phyloP scores from a whole-genome alignment of 2,329 filamentous ascomycete species.

The Nothophaeocryptopus gaeumannii region DNA sequence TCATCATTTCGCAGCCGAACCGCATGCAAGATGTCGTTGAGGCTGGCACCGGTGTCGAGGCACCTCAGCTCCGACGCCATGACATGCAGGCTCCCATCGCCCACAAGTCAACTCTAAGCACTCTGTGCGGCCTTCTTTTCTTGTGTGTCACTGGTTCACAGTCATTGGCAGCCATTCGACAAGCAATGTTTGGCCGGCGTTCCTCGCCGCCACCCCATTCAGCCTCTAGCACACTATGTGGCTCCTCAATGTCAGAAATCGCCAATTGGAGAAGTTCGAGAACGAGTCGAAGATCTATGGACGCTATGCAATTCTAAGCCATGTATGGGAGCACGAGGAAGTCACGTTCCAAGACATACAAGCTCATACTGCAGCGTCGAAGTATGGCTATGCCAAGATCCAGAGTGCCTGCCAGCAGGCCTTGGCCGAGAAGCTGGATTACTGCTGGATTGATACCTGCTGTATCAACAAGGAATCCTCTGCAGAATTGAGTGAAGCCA shows the following conservation, averaged over 20 bases:
- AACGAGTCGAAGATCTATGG: constrained; percentile 21
- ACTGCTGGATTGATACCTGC: constrained; percentile 42
- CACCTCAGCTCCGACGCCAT: too few relatives aligned
- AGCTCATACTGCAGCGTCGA: constrained; percentile 8
- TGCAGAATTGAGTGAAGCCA: constrained; percentile 38
- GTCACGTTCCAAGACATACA: constrained; percentile 25
- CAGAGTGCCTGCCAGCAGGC: constrained; percentile 21
- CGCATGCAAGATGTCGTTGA: too few relatives aligned
- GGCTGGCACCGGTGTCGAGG: too few relatives aligned
- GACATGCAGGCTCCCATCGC: too few relatives aligned
- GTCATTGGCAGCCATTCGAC: too few relatives aligned
- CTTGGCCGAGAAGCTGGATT: constrained; percentile 28
- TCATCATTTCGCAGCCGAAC: too few relatives aligned
- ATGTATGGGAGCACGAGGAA: constrained; percentile 27
- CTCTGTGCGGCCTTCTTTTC: too few relatives aligned
- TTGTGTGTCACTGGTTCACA: too few relatives aligned
- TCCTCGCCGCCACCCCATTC: neutral
- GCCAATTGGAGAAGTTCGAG: constrained; percentile 17
- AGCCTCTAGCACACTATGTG: constrained; percentile 16
- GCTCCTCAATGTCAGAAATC: constrained; percentile 20
- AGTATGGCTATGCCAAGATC: constrained; percentile 26
- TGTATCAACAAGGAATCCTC: constrained; percentile 40
- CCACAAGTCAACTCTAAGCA: too few relatives aligned
- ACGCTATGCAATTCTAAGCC: constrained; percentile 27
- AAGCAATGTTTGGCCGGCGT: too few relatives aligned